Conservation (phyloP, 176 grass and related monocot genomes). For the sorghum (Sorghum bicolor) region Sorghum_bicolor_NCBIv3 NC_012872.2:67828001-67828500, state of each 20-base stretch:
- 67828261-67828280: conserved; percentile 70
- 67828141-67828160: conserved; percentile 12
- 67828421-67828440: conserved; percentile 70
- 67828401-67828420: conserved; percentile 93
- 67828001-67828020: conserved; percentile 16
- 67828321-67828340: conserved; percentile 69
- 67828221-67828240: conserved; percentile 95
- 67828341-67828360: conserved; percentile 85
- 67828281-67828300: conserved; percentile 94
- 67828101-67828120: background rate
- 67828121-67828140: background rate
- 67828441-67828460: conserved; percentile 83
- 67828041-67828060: background rate
- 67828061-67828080: background rate
- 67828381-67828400: conserved; percentile 99
- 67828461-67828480: conserved; percentile 93
- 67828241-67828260: conserved; percentile 88
- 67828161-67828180: conserved; percentile 58
- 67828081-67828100: background rate
- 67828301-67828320: conserved; percentile 86
- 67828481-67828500: conserved; percentile 95
- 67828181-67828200: conserved; percentile 62
- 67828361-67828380: conserved; percentile 87
- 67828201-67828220: conserved; percentile 82
- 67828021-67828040: background rate